Evolutionary conservation across 192 early-diverging fungal species (phyloP).

Genomic region (Umbelopsis isabellina): DNA sequence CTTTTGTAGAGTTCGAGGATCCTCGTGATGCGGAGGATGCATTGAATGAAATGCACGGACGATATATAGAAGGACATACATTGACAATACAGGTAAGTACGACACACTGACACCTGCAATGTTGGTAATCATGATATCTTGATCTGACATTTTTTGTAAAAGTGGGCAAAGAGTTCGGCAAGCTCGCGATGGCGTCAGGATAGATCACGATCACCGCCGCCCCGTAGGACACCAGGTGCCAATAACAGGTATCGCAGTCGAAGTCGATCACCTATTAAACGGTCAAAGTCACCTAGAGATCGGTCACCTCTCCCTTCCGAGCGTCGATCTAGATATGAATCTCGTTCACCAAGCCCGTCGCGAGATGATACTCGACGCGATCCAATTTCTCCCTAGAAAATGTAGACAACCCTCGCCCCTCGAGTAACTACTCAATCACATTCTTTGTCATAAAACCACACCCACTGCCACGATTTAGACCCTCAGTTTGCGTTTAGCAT

Average conservation of each 20-base stretch:
- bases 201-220: slow-evolving; percentile 44
- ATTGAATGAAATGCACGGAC: slow-evolving; percentile 90
- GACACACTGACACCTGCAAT: background rate
- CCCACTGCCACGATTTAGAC: background rate
- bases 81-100: slow-evolving; percentile 76
- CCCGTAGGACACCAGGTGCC: slow-evolving; percentile 25
- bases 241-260: slow-evolving; percentile 27
- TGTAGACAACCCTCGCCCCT: background rate
- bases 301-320: background rate
- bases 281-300: background rate
- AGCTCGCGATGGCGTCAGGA: slow-evolving; percentile 80
- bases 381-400: background rate
- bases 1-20: slow-evolving; percentile 96
- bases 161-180: slow-evolving; percentile 90
- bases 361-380: slow-evolving; percentile 3
- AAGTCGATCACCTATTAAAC: slow-evolving; percentile 14
- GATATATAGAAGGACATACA: slow-evolving; percentile 76
- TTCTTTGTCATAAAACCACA: background rate
- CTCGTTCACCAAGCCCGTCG: slow-evolving; percentile 4
- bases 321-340: background rate
- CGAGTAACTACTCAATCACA: too few relatives aligned
- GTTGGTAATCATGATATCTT: background rate
- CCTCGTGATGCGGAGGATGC: slow-evolving; percentile 90
- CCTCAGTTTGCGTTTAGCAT: too few relatives aligned
- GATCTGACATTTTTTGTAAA: slow-evolving; percentile 8